Base-by-base conservation (phyloP, 2,329 filamentous ascomycete species). In the Trichoderma sp. region DNA sequence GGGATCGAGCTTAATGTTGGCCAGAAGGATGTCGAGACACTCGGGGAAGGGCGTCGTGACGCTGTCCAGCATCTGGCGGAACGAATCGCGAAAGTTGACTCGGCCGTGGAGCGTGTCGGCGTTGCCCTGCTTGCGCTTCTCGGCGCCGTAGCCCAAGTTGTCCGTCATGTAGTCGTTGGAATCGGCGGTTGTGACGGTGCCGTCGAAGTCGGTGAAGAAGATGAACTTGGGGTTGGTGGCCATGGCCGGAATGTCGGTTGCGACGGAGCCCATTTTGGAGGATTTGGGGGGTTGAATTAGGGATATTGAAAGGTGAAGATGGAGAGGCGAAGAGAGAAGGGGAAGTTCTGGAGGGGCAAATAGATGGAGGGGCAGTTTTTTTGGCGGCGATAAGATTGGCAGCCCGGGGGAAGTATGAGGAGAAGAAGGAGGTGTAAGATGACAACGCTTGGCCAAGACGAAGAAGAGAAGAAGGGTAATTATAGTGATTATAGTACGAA, bases 151-250 rank as follows among this genome's bases (percentile, higher is more conserved):
- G 77, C 97, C 97, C 77, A 98, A 89, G 85, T 94, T 97, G 87
- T 98, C 97, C 75, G 95, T 98, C 91, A 96, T 87, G 84, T 85
- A 90, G 85, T 91, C 90, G 82, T 92, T 93, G 83, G 87, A 90
- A 85, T 92, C 91, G 81, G 89, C 87, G 74, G 88, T 89, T 66
- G 96, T 98, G 83, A 98, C 96, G 72, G 95, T 98, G 81, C 97
- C 97, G 85, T 99, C 97, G 83, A 98, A 98, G 86, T 99, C 97
- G 80, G 95, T 98, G 88, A 98, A 98, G 90, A 99, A 98, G 88
- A 99, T 95, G 87, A 94, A 94, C 86, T 95, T 93, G 69, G 95
- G 95, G 83, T 93, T 91, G 75, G 88, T 91, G 80, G 87, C 87
- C 83, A 92, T 85, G 62, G 91, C 91, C 74, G 90, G 90, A 31